A percentile compares a stretch with the other conserved stretches of the same genome.
phyloP scores from a whole-genome alignment of 352 stramenopile species.

The Phytopythium cucurbitacearum region DNA sequence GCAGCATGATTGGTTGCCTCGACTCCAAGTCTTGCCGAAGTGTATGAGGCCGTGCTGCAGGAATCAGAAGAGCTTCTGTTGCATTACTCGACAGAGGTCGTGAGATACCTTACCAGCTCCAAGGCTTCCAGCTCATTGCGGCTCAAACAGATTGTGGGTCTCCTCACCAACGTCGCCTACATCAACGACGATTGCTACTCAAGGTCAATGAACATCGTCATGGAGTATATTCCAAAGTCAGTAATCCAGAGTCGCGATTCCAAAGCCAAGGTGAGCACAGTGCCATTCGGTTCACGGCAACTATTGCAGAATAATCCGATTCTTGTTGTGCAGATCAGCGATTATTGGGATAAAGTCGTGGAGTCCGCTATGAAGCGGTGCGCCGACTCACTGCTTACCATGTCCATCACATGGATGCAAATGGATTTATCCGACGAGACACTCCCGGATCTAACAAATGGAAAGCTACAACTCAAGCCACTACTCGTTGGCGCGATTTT shows the following conservation, averaged over 20 bases:
- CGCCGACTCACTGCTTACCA: slow-evolving; percentile 60
- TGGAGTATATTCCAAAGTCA: slow-evolving; percentile 48
- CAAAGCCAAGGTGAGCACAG: slow-evolving; percentile 26
- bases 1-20: background rate
- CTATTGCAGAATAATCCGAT: background rate
- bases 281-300: background rate
- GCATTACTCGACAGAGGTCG: slow-evolving; percentile 52
- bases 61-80: slow-evolving; percentile 59
- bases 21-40: slow-evolving; percentile 38
- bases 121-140: slow-evolving; percentile 61
- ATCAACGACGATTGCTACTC: slow-evolving; percentile 58
- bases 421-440: slow-evolving; percentile 53
- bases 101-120: slow-evolving; percentile 54
- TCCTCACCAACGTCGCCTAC: slow-evolving; percentile 69
- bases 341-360: slow-evolving; percentile 46
- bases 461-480: slow-evolving; percentile 9
- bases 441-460: slow-evolving; percentile 30
- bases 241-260: slow-evolving; percentile 40
- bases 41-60: slow-evolving; percentile 53
- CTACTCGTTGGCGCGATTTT: slow-evolving; percentile 51
- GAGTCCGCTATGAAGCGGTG: slow-evolving; percentile 47
- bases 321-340: slow-evolving; percentile 26
- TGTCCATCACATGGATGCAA: slow-evolving; percentile 64
- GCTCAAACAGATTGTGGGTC: slow-evolving; percentile 59
- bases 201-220: slow-evolving; percentile 43